Conservation (phyloP, 1,284 basidiomycete genomes). For the Boletus mariae region DNA sequence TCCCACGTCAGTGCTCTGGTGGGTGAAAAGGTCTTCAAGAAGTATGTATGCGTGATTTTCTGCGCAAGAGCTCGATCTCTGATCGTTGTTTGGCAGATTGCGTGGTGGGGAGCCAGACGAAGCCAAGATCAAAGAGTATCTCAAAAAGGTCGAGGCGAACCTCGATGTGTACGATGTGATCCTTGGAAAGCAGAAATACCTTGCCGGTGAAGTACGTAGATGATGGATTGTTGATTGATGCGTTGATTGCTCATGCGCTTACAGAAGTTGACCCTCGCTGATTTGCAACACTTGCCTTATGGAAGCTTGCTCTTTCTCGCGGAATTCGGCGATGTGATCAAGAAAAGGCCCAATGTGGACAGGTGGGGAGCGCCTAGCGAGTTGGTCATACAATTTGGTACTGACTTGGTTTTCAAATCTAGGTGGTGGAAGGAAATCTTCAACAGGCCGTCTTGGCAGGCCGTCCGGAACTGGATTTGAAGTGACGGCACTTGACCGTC, state of each 20-base stretch:
- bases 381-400: background rate
- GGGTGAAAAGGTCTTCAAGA: constrained; percentile 36
- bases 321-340: constrained; percentile 19
- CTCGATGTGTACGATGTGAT: constrained; percentile 44
- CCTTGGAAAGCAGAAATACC: constrained; percentile 42
- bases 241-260: background rate
- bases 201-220: constrained; percentile 40
- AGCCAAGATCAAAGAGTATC: constrained; percentile 22
- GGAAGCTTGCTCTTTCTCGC: constrained; percentile 26
- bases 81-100: constrained; percentile 1
- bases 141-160: constrained; percentile 30
- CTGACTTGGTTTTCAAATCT: background rate
- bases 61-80: background rate
- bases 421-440: constrained; percentile 45
- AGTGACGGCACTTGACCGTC: background rate
- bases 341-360: constrained; percentile 35
- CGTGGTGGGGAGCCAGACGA: constrained; percentile 21
- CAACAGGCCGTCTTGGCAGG: constrained; percentile 37
- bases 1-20: constrained; percentile 16
- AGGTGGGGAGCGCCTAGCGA: constrained; percentile 24
- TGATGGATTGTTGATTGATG: background rate
- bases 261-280: constrained; percentile 46
- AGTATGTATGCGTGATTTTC: constrained; percentile 25
- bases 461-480: constrained; percentile 34
- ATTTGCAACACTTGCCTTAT: constrained; percentile 52